phyloP scores from a whole-genome alignment of 306 rosid genomes.

The Amphicarpaea edgeworthii region DNA sequence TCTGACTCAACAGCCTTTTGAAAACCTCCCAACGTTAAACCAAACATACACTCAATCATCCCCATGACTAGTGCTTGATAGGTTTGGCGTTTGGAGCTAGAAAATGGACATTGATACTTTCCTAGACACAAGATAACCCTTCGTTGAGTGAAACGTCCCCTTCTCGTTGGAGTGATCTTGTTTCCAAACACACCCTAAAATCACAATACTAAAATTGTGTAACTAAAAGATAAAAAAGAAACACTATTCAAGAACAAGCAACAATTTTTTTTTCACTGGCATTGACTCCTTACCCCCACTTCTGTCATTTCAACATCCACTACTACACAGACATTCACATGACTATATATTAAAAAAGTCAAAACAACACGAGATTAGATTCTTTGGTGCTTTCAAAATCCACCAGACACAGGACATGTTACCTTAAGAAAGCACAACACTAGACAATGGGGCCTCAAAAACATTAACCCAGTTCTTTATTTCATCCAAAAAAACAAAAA shows the following conservation, averaged over 20 bases:
- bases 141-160: no score
- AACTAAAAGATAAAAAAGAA: not conserved
- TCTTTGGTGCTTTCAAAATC: slow-evolving; percentile 35
- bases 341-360: not conserved
- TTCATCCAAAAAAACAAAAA: slow-evolving; percentile 28
- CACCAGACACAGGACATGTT: slow-evolving; percentile 34
- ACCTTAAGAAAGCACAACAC: slow-evolving; percentile 42
- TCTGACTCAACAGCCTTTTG: no score
- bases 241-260: slow-evolving; percentile 21
- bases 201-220: slow-evolving; percentile 17
- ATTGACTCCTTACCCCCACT: slow-evolving; percentile 5
- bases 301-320: slow-evolving; percentile 48
- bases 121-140: no score
- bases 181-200: not conserved
- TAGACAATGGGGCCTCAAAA: slow-evolving; percentile 32
- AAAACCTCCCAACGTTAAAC: no score
- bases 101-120: no score
- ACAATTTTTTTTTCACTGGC: slow-evolving; percentile 10
- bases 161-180: no score
- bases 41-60: no score
- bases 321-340: slow-evolving; percentile 40
- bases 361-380: slow-evolving; percentile 31
- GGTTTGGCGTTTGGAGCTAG: no score
- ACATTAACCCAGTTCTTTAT: slow-evolving; percentile 23
- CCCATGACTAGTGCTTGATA: slow-evolving; percentile 15